Evolutionary conservation across 495 filamentous ascomycete genomes (phyloP), one percentile per base, ranked within the genome.

Genomic region (Xylaria castorea): DNA sequence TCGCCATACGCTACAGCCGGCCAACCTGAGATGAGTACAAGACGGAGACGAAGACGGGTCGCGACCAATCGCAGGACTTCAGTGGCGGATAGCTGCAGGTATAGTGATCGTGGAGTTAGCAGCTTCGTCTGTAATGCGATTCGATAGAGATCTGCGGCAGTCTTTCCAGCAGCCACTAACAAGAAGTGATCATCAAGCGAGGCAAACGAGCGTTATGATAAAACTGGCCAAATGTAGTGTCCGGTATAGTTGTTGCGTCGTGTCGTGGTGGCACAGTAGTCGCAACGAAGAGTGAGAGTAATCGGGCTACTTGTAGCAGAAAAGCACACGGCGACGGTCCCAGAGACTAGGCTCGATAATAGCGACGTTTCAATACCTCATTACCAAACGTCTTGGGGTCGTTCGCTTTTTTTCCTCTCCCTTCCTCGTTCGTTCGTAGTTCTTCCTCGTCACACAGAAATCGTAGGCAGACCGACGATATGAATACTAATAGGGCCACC

Each of bases 31-130:
- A 71, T 58, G 34, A 48, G 46, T 32, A 27, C 44, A 65, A 30
- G 5, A 50, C 11, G 1, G 22, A 36, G 32, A 46, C 34, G 32
- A 42, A 22, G n/a, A n/a, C n/a, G n/a, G n/a, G n/a, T 9, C 9
- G 18, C 1, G 61, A 18, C 69, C 69, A 65, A 65, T 71, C 36
- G 65, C 46, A 25, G 14, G 27, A 46, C 11, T 16, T 57, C 57
- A 53, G 34, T 34, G 9, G 38, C 69, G 60, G 69, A 46, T 71
- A 46, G 48, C 36, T 18, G 69, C 60, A 71, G 60, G 32, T 42
- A 25, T 27, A 18, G 61, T 38, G 46, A 64, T 57, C 60, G 50
- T 50, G 44, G 48, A 48, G n/a, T 22, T 65, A 30, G 58, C 30
- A 57, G 60, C 46, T 44, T 40, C 9, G n/a, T 51, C 44, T 42